A percentile compares a stretch with the other conserved stretches of the same genome.
These are phyloP conservation scores for Neurospora sp. DNA, from an alignment of 495 filamentous ascomycete genomes.

Conservation along the genomic window DNA sequence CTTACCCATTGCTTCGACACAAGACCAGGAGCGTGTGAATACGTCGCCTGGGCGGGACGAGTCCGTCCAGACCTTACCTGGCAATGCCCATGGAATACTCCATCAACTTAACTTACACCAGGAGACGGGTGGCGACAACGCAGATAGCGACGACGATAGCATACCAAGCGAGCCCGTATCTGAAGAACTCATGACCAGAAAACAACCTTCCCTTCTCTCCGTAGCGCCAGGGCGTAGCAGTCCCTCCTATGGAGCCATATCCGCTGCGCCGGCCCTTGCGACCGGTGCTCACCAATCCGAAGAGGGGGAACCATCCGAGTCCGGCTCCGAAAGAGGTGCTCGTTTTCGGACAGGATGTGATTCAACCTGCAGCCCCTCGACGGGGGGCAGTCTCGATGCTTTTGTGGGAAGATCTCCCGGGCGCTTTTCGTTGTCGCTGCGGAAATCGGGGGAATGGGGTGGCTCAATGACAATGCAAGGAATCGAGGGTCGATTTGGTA, in stretches of 20 bases:
- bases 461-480: constrained; percentile 32
- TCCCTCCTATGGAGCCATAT: constrained; percentile 49
- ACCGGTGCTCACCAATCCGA: neutral
- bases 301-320: neutral
- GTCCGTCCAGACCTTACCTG: neutral
- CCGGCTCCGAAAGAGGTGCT: neutral
- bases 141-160: constrained; percentile 7
- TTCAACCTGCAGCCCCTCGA: neutral
- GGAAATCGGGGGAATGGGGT: constrained; percentile 31
- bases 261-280: constrained; percentile 11
- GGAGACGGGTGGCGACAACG: constrained; percentile 4
- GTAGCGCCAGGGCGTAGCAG: constrained; percentile 43
- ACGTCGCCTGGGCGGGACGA: neutral
- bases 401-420: neutral
- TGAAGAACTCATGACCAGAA: constrained; percentile 40
- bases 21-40: neutral
- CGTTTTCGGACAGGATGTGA: neutral
- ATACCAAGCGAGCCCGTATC: constrained; percentile 5
- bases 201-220: constrained; percentile 46
- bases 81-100: constrained; percentile 10
- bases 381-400: neutral
- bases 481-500: constrained; percentile 36
- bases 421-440: constrained; percentile 2
- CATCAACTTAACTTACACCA: neutral
- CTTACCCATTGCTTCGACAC: neutral